Conservation (phyloP, 768 basidiomycete species). For the Termitomyces sp. region DNA sequence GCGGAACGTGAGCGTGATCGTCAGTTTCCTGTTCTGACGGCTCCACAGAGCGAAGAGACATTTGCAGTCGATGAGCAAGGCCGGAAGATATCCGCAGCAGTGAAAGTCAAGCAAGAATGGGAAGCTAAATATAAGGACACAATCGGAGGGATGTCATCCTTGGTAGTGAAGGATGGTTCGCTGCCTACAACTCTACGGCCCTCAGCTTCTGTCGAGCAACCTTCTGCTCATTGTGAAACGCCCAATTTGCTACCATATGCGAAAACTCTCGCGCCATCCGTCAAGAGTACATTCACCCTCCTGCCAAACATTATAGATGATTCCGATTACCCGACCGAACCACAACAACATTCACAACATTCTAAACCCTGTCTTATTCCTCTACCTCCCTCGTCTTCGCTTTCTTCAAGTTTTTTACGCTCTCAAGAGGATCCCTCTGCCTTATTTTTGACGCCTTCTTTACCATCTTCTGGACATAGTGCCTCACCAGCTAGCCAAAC, state of each 20-base stretch:
- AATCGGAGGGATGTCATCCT: constrained; percentile 21
- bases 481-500: constrained; percentile 2
- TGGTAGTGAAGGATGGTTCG: constrained; percentile 1
- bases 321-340: neutral
- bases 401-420: neutral
- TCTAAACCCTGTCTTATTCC: constrained; percentile 12
- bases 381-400: constrained; percentile 13
- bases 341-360: neutral
- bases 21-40: constrained; percentile 30
- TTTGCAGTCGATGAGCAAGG: constrained; percentile 11
- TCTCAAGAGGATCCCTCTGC: neutral
- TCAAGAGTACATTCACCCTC: neutral
- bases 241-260: neutral
- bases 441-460: constrained; percentile 2
- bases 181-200: constrained; percentile 8
- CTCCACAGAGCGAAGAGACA: constrained; percentile 10
- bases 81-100: constrained; percentile 39
- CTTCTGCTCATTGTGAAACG: neutral
- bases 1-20: constrained; percentile 34
- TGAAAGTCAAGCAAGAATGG: constrained; percentile 53
- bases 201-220: neutral
- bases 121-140: constrained; percentile 35
- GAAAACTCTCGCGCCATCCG: neutral
- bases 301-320: neutral
- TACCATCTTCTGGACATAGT: constrained; percentile 10